Conservation (phyloP, 2,329 filamentous ascomycete species). For the Microdochium trichocladiopsis region DNA sequence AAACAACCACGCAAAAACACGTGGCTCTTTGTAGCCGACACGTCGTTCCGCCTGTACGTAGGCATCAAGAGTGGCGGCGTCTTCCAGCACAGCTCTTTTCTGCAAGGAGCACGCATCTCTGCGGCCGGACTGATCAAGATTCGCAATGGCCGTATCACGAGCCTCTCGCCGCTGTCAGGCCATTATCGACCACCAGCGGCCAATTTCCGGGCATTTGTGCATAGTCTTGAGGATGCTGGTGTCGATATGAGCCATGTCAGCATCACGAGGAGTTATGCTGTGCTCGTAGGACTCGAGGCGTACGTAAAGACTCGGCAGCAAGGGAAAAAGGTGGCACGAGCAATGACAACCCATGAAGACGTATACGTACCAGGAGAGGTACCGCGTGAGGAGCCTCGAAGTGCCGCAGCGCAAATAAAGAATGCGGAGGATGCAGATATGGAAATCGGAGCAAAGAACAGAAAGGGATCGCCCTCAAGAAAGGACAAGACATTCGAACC, state of each 20-base stretch:
- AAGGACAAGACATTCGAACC: not conserved
- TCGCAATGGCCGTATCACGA: conserved; percentile 69
- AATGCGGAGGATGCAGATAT: not conserved
- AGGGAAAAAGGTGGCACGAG: conserved; percentile 43
- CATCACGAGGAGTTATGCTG: conserved; percentile 74
- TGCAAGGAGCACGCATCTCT: conserved; percentile 74
- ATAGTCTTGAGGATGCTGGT: conserved; percentile 61
- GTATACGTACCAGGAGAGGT: not conserved
- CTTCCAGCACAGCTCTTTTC: conserved; percentile 87
- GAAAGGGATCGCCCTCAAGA: no score
- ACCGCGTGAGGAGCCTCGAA: not conserved
- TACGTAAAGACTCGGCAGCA: conserved; percentile 65
- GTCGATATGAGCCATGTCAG: conserved; percentile 57
- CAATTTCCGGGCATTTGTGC: conserved; percentile 79
- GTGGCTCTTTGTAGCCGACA: conserved; percentile 92
- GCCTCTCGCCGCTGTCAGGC: conserved; percentile 64
- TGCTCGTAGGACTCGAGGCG: conserved; percentile 74
- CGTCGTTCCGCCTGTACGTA: conserved; percentile 76
- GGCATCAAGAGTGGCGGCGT: conserved; percentile 84
- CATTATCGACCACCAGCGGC: conserved; percentile 80
- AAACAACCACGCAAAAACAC: conserved; percentile 79
- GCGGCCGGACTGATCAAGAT: conserved; percentile 82
- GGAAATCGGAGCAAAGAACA: no score
- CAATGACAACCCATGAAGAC: not conserved
- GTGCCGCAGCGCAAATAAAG: not conserved